Percentiles rank a stretch among this genome's conserved stretches.
These are phyloP conservation scores for Oxytropis ochrocephala DNA, from an alignment of 306 rosid genomes.

Conservation along the genomic window DNA sequence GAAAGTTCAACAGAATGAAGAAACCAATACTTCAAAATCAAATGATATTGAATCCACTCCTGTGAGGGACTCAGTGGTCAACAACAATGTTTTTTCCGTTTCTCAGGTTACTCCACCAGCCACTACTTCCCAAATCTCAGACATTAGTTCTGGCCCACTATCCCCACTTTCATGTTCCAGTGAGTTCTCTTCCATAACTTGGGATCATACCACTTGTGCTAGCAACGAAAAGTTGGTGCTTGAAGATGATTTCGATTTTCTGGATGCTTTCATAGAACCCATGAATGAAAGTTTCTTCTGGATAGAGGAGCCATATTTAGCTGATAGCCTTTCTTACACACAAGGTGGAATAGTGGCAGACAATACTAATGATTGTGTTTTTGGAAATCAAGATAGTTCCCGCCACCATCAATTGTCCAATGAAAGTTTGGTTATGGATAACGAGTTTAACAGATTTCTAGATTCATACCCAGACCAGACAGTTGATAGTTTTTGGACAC, in stretches of 20 bases:
- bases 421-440: neutral
- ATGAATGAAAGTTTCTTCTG: conserved; percentile 22
- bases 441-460: neutral
- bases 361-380: neutral
- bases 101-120: neutral
- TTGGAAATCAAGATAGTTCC: neutral
- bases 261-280: neutral
- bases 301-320: conserved; percentile 12
- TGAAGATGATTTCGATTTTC: conserved; percentile 30
- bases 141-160: neutral
- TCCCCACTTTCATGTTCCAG: conserved; percentile 1
- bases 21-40: neutral
- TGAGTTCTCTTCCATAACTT: conserved; percentile 6
- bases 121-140: conserved; percentile 7
- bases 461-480: neutral
- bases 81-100: neutral
- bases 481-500: conserved; percentile 21
- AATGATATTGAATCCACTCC: neutral
- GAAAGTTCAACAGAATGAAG: neutral
- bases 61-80: neutral
- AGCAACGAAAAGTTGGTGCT: neutral
- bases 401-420: neutral
- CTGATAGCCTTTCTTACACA: conserved; percentile 1
- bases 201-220: neutral
- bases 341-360: neutral